Percentiles rank a stretch among this genome's conserved stretches.
Evolutionary conservation across 805 yeast species (phyloP).

Genomic region (Saccharomyces eubayanus): DNA sequence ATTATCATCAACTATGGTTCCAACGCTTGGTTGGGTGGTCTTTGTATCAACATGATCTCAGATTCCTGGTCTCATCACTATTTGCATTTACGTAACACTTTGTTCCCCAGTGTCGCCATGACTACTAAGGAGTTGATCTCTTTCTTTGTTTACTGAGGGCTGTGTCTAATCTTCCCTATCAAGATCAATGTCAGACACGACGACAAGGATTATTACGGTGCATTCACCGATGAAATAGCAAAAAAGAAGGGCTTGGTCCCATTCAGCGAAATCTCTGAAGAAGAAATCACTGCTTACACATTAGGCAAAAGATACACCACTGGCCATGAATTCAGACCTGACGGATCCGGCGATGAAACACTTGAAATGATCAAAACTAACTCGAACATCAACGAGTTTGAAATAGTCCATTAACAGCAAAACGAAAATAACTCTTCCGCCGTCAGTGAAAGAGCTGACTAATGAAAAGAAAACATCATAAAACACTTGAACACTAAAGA

Average conservation of each 20-base stretch:
- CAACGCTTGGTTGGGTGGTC: constrained; percentile 39
- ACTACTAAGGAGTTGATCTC: constrained; percentile 33
- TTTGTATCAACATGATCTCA: constrained; percentile 33
- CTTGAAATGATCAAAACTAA: background rate
- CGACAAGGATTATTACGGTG: constrained; percentile 33
- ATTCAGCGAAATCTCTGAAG: constrained; percentile 24
- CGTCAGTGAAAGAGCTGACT: background rate
- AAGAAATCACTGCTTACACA: constrained; percentile 13
- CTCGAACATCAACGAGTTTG: background rate
- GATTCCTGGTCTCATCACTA: constrained; percentile 36
- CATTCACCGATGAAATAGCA: constrained; percentile 34
- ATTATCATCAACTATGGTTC: constrained; percentile 39
- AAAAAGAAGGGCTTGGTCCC: constrained; percentile 28
- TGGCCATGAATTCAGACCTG: background rate
- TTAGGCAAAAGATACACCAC: background rate
- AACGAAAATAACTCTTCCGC: background rate
- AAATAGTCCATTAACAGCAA: background rate
- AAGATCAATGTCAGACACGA: constrained; percentile 32
- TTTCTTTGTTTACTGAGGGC: constrained; percentile 31
- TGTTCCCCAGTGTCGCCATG: constrained; percentile 30
- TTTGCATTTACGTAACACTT: constrained; percentile 29
- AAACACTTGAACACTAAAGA: background rate
- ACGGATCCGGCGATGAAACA: background rate
- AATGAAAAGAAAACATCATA: background rate
- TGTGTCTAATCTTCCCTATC: constrained; percentile 33